A percentile compares a stretch with the other conserved stretches of the same genome.
Conservation (phyloP, 345 rosid species). For the Gossypium raimondii region DNA sequence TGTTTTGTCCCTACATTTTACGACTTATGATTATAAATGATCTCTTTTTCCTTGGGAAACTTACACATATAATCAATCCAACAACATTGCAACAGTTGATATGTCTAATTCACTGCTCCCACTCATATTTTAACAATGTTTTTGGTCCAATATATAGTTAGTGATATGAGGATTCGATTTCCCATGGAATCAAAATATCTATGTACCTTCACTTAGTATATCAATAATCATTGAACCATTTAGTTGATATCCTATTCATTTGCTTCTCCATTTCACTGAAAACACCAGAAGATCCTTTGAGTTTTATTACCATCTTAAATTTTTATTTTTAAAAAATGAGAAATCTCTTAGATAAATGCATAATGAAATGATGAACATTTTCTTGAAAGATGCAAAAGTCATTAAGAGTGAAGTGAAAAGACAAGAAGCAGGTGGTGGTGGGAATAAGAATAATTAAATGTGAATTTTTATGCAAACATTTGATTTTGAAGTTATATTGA, state of each 20-base stretch:
- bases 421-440: not conserved
- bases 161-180: not conserved
- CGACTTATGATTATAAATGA: not conserved
- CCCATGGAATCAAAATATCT: not conserved
- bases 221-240: not conserved
- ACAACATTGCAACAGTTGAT: not conserved
- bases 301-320: too few relatives aligned
- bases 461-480: not conserved
- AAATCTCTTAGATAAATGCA: not conserved
- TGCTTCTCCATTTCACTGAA: not conserved
- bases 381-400: not conserved
- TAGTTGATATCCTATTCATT: not conserved
- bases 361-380: not conserved
- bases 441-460: conserved; percentile 6
- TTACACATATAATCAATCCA: not conserved
- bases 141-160: not conserved
- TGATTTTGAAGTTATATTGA: too few relatives aligned
- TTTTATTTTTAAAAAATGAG: not conserved
- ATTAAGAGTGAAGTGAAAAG: conserved; percentile 5
- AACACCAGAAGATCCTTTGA: too few relatives aligned
- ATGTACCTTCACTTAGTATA: not conserved
- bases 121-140: not conserved
- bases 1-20: conserved; percentile 14
- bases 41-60: not conserved
- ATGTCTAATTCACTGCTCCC: not conserved